Base-by-base conservation (phyloP, 305 asterid genomes). In the Plantago coronopus region DNA sequence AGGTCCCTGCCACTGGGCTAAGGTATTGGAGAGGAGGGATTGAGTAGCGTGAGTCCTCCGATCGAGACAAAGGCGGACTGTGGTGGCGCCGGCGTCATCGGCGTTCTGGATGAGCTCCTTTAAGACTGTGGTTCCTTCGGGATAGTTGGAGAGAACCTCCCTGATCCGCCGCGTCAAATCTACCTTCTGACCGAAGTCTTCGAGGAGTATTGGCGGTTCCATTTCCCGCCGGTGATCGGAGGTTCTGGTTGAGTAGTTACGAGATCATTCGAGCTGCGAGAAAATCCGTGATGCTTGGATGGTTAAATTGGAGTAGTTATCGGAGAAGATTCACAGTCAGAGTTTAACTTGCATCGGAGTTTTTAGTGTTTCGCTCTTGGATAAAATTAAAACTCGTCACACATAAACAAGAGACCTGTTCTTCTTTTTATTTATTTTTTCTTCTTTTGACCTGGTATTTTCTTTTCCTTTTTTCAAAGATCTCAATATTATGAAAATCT, bases 161-260 rank as follows among this genome's bases (percentile, higher is more conserved):
- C 98, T 87, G 83, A 91, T 91, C 76, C 98, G 66, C 48, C 96
- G 89, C 37, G 96, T 91, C 64, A 91, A 81, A 84, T 91, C 98
- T 38, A 91, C 98, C 76, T 88, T 91, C 72, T 91, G 98, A 50
- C 98, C 98, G 80, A 91, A 91, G 81, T 91, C 98, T 77, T 91
- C 98, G 38, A 91, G 72, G 19, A 84, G 71, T 62, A 81, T 80
- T 69, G 85, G 80, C 68, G 78, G 37, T 31, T 68, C 72, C 71
- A 59, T 63, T 44, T 25, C 42, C 54, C 42, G 78, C 60, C 51
- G 74, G 38, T 34, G 55, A 59, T 65, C 63, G 19, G 40, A 55
- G 63, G 46, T 51, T 50, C 21, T 9, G 4, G 46, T 29, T 12
- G 46, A 16, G 16, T 22, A 25, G 21, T 20, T 50, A 22, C 14